Evolutionary conservation across 2,329 filamentous ascomycete genomes (phyloP), one percentile per base, ranked within the genome.

Genomic region (Didymella segeticola): DNA sequence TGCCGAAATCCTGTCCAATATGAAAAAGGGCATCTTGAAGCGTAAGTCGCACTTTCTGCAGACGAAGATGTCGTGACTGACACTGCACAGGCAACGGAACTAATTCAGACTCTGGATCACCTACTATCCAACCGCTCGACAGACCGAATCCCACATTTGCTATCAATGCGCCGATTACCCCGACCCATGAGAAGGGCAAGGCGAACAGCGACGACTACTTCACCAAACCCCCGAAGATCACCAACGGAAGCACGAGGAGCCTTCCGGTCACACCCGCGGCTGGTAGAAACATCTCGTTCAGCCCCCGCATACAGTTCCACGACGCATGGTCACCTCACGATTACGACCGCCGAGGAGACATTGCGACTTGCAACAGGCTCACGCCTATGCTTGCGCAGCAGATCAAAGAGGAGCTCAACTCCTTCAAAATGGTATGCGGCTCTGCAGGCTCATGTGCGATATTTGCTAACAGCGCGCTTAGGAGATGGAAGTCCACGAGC

Each of bases 401-500:
- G 76, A 99, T 99, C 79, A 98, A 98, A 79, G 95, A 99, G 79
- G 95, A 99, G 79, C 85, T 99, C 66, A 99, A 99, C 79, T 96
- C 88, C 66, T 99, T 99, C 83, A 99, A 99, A 77, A 99, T 99
- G 95, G 91, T 95, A 80, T 58, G 87, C 29, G 10, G 9, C n/a
- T 10, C 1, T 7, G 5, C 23, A 12, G 22, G 14, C 2, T 11
- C 14, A n/a, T 4, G 14, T 37, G 10, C 20, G 31, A 15, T n/a
- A 4, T 2, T 42, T 58, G 62, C 80, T 84, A 75, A 85, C 66
- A 31, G 37, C 14, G 15, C n/a, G 14, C 12, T 47, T 38, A 98
- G 95, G 95, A 99, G 81, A 99, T 99, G 95, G 95, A 98, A 82
- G 95, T 99, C 69, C 95, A 99, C 76, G 95, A 98, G 79, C 91